phyloP scores from a whole-genome alignment of 2,329 filamentous ascomycete genomes.

The Tolypocladium pustulatum region DNA sequence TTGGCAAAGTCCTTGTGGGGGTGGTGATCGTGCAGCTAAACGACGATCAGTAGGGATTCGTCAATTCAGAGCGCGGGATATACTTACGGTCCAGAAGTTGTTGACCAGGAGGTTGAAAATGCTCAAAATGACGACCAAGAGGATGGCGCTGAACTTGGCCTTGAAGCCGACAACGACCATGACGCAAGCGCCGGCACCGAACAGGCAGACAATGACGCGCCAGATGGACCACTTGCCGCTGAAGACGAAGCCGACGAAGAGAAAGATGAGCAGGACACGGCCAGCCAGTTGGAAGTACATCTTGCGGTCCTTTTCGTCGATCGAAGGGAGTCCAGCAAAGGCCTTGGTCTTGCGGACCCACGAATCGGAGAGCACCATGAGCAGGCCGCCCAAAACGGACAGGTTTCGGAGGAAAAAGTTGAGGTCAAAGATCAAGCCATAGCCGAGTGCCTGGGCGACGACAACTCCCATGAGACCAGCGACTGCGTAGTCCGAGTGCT shows the following conservation, averaged over 20 bases:
- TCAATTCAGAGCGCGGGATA: neutral
- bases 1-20: conserved; percentile 99
- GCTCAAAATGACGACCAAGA: conserved; percentile 89
- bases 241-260: conserved; percentile 95
- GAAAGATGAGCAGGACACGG: conserved; percentile 89
- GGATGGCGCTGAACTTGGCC: conserved; percentile 95
- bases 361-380: conserved; percentile 97
- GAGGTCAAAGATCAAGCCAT: conserved; percentile 95
- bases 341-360: conserved; percentile 98
- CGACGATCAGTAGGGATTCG: conserved; percentile 2
- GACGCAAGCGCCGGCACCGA: conserved; percentile 84
- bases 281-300: conserved; percentile 99
- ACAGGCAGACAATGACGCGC: conserved; percentile 70
- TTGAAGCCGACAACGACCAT: conserved; percentile 99
- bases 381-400: conserved; percentile 88
- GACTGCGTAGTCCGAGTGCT: conserved; percentile 88
- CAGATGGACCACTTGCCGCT: conserved; percentile 87
- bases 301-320: conserved; percentile 99
- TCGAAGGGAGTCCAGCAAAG: conserved; percentile 82
- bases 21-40: conserved; percentile 87
- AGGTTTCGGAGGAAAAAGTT: conserved; percentile 99
- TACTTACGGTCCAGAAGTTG: conserved; percentile 97
- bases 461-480: conserved; percentile 84
- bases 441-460: conserved; percentile 85
- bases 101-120: conserved; percentile 96